Conservation (phyloP, 305 asterid genomes). For the Petunia hybrid region DNA sequence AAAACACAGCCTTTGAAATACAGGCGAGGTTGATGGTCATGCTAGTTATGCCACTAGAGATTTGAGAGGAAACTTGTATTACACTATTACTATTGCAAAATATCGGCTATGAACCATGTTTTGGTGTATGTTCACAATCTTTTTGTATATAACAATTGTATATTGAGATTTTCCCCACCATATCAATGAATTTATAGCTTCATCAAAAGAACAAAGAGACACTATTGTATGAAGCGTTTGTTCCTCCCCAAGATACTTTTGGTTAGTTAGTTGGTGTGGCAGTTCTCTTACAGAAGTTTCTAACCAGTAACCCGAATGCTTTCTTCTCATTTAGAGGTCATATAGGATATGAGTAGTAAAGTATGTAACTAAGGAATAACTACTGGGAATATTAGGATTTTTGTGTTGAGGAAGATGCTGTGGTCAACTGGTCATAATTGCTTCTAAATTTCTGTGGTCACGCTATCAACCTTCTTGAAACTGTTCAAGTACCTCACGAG, state of each 20-base stretch:
- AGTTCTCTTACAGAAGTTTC: constrained; percentile 1
- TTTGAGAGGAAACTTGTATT: neutral
- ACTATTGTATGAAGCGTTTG: neutral
- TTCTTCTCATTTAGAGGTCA: neutral
- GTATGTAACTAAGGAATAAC: neutral
- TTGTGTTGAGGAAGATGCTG: neutral
- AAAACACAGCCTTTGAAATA: constrained; percentile 4
- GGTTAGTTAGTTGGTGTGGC: constrained; percentile 1
- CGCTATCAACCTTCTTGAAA: constrained; percentile 6
- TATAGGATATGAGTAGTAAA: neutral
- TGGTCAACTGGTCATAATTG: neutral
- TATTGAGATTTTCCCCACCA: neutral
- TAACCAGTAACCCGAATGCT: neutral
- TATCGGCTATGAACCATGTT: neutral
- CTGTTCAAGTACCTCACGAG: neutral
- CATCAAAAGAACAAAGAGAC: neutral
- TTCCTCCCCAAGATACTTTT: neutral
- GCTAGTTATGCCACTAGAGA: neutral
- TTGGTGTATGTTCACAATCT: constrained; percentile 12
- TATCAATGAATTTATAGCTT: neutral
- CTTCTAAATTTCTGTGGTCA: neutral
- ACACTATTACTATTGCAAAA: neutral
- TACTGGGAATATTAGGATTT: neutral
- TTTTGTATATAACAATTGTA: neutral
- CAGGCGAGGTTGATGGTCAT: neutral